Conservation (phyloP, 2,329 filamentous ascomycete species). For the Dactylella cylindrospora region DNA sequence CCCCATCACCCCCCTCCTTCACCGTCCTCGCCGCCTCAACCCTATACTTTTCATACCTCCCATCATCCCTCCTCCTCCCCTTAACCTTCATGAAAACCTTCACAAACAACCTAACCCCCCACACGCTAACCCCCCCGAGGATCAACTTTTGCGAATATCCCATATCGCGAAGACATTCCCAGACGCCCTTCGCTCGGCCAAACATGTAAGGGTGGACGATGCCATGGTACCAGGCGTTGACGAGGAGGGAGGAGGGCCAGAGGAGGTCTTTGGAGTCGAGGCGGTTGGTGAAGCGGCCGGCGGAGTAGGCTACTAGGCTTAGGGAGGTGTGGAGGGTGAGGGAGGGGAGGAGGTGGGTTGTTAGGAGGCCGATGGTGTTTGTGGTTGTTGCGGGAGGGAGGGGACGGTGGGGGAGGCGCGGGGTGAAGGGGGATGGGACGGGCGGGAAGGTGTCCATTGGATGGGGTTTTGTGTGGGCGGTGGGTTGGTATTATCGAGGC, state of each 20-base stretch:
- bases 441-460: constrained; percentile 18
- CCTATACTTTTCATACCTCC: constrained; percentile 60
- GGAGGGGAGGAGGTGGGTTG: constrained; percentile 60
- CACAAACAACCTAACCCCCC: constrained; percentile 62
- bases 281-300: constrained; percentile 58
- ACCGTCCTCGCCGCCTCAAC: not conserved
- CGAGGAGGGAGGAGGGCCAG: constrained; percentile 60
- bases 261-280: constrained; percentile 64
- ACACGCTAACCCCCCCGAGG: constrained; percentile 60
- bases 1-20: constrained; percentile 5
- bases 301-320: constrained; percentile 58
- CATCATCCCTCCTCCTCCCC: constrained; percentile 59
- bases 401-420: constrained; percentile 16
- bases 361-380: constrained; percentile 57
- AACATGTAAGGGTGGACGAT: constrained; percentile 58
- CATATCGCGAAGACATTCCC: constrained; percentile 55
- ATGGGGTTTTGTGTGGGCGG: not conserved
- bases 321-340: constrained; percentile 59
- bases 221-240: constrained; percentile 64
- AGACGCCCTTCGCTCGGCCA: constrained; percentile 55
- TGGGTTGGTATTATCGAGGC: not conserved
- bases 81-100: constrained; percentile 58
- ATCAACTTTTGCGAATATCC: constrained; percentile 61
- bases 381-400: constrained; percentile 34
- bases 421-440: constrained; percentile 19